Conservation (phyloP, 2,329 filamentous ascomycete species). For the Trichoderma sp. region DNA sequence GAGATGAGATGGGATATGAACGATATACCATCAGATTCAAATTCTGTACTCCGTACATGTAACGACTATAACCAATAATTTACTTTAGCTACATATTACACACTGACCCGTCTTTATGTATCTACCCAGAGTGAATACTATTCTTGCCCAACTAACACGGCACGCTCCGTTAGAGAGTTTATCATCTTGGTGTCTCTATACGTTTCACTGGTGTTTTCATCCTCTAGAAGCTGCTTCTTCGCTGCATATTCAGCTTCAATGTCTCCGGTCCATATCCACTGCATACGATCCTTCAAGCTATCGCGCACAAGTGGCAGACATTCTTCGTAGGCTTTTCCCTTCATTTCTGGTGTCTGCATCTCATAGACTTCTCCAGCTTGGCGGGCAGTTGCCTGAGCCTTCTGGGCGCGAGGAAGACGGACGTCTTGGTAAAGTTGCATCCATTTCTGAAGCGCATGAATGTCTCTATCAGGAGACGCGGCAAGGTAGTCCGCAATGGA, state of each 20-base stretch:
- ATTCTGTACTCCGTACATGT: no score
- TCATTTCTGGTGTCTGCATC: constrained; percentile 9
- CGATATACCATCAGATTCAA: background rate
- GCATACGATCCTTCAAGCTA: constrained; percentile 9
- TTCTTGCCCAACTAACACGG: background rate
- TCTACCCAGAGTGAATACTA: background rate
- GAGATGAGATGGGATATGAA: no score
- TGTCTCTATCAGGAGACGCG: background rate
- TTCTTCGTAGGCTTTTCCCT: background rate
- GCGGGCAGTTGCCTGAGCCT: constrained; percentile 12
- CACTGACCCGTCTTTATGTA: background rate
- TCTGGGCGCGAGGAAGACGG: constrained; percentile 9
- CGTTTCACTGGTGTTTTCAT: background rate
- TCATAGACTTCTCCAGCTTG: constrained; percentile 8
- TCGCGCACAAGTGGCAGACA: constrained; percentile 4
- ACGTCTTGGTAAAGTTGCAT: constrained; percentile 7
- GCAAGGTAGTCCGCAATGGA: constrained; percentile 1
- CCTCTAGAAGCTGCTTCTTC: background rate
- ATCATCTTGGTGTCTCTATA: background rate
- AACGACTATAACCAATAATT: background rate
- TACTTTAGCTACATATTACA: background rate
- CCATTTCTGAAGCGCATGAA: background rate
- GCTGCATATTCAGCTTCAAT: constrained; percentile 9
- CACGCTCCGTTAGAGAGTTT: background rate
- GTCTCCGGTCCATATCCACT: constrained; percentile 10